phyloP scores from a whole-genome alignment of 805 yeast species.

The Metschnikowia peoriensis region DNA sequence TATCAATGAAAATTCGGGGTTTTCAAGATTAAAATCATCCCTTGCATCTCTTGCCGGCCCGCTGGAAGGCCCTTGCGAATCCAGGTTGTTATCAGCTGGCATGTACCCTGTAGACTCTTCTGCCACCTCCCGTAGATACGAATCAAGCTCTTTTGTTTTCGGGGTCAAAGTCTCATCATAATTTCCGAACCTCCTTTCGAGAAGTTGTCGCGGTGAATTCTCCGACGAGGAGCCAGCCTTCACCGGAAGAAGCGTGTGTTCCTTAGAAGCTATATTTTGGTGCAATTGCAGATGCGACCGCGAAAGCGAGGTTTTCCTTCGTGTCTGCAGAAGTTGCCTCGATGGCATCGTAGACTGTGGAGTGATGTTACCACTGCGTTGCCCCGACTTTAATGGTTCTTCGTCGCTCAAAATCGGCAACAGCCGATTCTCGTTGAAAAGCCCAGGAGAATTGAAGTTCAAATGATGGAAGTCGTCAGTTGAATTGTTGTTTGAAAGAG shows the following conservation, averaged over 20 bases:
- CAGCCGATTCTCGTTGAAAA: constrained; percentile 15
- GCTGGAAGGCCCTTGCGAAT: neutral
- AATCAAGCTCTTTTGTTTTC: constrained; percentile 4
- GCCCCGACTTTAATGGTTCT: constrained; percentile 7
- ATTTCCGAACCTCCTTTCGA: constrained; percentile 1
- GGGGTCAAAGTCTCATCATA: constrained; percentile 1
- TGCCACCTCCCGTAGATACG: constrained; percentile 13
- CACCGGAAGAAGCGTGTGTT: constrained; percentile 3
- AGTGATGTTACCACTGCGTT: constrained; percentile 4
- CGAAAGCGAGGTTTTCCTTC: constrained; percentile 17
- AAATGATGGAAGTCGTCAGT: constrained; percentile 15
- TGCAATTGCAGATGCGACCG: constrained; percentile 16
- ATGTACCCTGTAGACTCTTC: constrained; percentile 4
- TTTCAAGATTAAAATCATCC: constrained; percentile 7
- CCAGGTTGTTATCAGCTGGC: neutral
- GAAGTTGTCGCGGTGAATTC: constrained; percentile 5
- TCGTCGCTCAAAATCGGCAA: constrained; percentile 18
- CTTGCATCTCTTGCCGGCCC: neutral
- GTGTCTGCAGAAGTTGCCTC: constrained; percentile 17
- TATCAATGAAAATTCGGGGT: constrained; percentile 7
- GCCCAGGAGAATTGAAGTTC: constrained; percentile 8
- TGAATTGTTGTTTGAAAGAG: constrained; percentile 15
- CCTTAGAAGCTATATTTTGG: constrained; percentile 7
- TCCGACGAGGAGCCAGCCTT: constrained; percentile 9
- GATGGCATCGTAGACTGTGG: constrained; percentile 18